Percentiles rank a stretch among this genome's conserved stretches.
phyloP scores from a whole-genome alignment of 2,329 filamentous ascomycete genomes.

The Clonostachys byssicola region DNA sequence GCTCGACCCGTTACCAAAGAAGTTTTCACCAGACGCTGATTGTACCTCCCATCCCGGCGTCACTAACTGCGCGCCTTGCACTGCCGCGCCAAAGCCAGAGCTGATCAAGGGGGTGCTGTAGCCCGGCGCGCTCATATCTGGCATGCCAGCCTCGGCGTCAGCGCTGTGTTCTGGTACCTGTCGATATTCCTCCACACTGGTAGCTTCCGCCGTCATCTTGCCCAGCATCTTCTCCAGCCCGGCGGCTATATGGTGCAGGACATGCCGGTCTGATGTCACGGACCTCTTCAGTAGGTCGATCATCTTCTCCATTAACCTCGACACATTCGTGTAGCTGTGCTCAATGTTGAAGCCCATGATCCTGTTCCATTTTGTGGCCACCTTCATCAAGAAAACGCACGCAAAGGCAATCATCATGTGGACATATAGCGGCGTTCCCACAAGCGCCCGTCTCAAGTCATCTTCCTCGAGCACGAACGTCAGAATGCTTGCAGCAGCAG shows the following conservation, averaged over 20 bases:
- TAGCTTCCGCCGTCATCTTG: conserved; percentile 1
- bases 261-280: conserved; percentile 24
- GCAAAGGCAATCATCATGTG: conserved; percentile 24
- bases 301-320: conserved; percentile 20
- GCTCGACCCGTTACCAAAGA: conserved; percentile 9
- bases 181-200: background rate
- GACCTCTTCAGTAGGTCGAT: conserved; percentile 20
- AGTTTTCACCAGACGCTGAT: background rate
- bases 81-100: background rate
- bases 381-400: conserved; percentile 23
- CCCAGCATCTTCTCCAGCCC: conserved; percentile 27
- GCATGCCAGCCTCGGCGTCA: background rate
- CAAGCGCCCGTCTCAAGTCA: conserved; percentile 20
- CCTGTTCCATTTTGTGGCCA: conserved; percentile 21
- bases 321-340: conserved; percentile 14
- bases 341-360: conserved; percentile 25
- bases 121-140: too few species aligned
- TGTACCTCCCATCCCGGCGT: background rate
- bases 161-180: conserved; percentile 1
- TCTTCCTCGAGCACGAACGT: conserved; percentile 19
- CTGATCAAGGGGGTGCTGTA: background rate
- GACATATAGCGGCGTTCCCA: conserved; percentile 23
- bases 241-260: conserved; percentile 26
- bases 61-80: background rate
- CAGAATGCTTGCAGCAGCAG: conserved; percentile 20